Conservation (phyloP, 352 stramenopile genomes). For the Globisporangium polare region DNA sequence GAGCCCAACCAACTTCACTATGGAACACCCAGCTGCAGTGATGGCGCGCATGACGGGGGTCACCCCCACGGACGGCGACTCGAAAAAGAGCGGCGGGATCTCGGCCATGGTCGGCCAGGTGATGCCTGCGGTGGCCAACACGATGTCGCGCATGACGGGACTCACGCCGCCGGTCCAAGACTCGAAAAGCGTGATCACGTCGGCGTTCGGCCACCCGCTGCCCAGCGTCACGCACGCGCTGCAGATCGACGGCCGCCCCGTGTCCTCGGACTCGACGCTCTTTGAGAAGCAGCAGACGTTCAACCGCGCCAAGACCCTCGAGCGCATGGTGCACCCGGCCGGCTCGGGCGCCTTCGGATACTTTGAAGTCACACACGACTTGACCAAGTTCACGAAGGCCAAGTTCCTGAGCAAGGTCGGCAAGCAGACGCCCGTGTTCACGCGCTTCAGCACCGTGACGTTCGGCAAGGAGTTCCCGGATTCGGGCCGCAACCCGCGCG, state of each 20-base stretch:
- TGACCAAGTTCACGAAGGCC: conserved; percentile 55
- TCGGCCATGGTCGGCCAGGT: conserved; percentile 14
- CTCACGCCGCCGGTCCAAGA: conserved; percentile 19
- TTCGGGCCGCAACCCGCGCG: conserved; percentile 82
- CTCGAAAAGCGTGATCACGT: conserved; percentile 22
- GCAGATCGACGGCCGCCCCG: conserved; percentile 24
- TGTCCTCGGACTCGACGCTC: conserved; percentile 25
- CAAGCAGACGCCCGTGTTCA: conserved; percentile 79
- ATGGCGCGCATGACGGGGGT: conserved; percentile 26
- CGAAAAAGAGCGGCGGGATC: conserved; percentile 11
- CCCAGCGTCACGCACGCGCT: conserved; percentile 26
- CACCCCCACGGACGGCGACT: conserved; percentile 15
- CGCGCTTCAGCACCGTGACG: conserved; percentile 72
- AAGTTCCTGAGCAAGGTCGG: conserved; percentile 72
- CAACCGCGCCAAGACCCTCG: conserved; percentile 37
- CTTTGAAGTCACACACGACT: conserved; percentile 82
- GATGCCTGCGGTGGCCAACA: conserved; percentile 1
- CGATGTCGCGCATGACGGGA: conserved; percentile 23
- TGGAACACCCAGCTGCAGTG: conserved; percentile 27
- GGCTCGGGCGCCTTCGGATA: conserved; percentile 87
- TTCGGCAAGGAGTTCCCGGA: conserved; percentile 71
- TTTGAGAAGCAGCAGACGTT: conserved; percentile 29
- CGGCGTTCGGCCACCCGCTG: conserved; percentile 30
- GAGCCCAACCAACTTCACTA: conserved; percentile 4
- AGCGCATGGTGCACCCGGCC: conserved; percentile 90